These are phyloP conservation scores for Breviolum minutum DNA, from an alignment of 73 alveolate species.

Conservation along the genomic window DNA sequence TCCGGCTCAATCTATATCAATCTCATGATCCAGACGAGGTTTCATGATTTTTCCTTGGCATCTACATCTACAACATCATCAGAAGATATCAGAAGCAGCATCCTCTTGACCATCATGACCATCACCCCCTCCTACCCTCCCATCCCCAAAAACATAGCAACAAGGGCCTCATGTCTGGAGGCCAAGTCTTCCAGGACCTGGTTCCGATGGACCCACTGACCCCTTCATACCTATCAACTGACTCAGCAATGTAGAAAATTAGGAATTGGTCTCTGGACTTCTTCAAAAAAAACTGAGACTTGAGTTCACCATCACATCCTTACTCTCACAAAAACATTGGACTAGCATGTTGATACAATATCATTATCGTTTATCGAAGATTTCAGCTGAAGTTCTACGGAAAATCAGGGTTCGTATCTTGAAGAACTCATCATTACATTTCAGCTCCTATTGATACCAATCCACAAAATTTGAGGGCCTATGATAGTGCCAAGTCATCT, in stretches of 20 bases:
- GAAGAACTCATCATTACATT: too few species aligned
- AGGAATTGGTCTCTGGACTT: not conserved
- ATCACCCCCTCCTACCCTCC: not conserved
- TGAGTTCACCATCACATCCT: not conserved
- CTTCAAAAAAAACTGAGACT: not conserved
- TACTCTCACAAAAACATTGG: too few species aligned
- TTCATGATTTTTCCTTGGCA: not conserved
- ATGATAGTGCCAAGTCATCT: too few species aligned
- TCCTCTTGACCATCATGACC: not conserved
- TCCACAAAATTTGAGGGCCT: too few species aligned
- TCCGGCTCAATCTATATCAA: too few species aligned
- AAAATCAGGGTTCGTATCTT: too few species aligned
- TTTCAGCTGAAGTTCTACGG: too few species aligned
- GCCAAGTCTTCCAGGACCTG: conserved; percentile 78
- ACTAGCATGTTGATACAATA: too few species aligned
- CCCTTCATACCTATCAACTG: not conserved
- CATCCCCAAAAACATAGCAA: not conserved
- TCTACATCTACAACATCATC: not conserved
- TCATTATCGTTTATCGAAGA: too few species aligned
- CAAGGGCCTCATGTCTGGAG: conserved; percentile 18
- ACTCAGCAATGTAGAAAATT: not conserved
- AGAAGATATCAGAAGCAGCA: not conserved
- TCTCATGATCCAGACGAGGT: not conserved
- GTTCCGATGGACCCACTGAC: not conserved
- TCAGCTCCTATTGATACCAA: too few species aligned